Evolutionary conservation across 208 protist genomes (phyloP).

Genomic region (Herpetomonas muscarum): DNA sequence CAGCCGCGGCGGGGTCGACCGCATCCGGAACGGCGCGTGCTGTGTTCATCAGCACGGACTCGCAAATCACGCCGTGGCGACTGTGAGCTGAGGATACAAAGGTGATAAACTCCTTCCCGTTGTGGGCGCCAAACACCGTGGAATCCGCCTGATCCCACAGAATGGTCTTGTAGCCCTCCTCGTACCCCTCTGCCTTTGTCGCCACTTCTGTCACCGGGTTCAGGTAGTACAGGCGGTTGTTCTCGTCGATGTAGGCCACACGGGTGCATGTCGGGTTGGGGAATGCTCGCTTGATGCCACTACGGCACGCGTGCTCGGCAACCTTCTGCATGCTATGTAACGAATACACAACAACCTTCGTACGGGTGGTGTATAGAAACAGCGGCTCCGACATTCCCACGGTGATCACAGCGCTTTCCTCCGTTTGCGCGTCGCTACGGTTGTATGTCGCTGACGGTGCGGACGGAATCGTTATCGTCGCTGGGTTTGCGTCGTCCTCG

Average conservation of each 20-base stretch:
- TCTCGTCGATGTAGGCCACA: constrained; percentile 87
- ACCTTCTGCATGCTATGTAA: constrained; percentile 87
- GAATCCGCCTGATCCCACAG: constrained; percentile 92
- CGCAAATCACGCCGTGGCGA: constrained; percentile 83
- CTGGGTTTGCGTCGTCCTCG: constrained; percentile 14
- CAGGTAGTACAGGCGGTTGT: constrained; percentile 77
- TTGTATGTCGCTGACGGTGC: background rate
- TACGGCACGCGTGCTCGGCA: constrained; percentile 63
- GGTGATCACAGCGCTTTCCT: constrained; percentile 61
- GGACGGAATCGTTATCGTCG: background rate
- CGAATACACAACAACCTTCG: constrained; percentile 77
- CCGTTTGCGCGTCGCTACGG: constrained; percentile 10
- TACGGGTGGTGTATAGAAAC: constrained; percentile 88
- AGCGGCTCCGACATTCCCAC: constrained; percentile 89
- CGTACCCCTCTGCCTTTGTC: constrained; percentile 68
- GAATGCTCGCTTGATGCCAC: constrained; percentile 70
- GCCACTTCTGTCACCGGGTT: constrained; percentile 90
- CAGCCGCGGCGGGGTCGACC: background rate
- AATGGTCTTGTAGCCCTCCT: constrained; percentile 53
- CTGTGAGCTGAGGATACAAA: constrained; percentile 89
- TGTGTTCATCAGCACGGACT: constrained; percentile 56
- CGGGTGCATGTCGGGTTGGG: constrained; percentile 90
- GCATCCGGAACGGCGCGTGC: background rate
- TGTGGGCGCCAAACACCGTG: constrained; percentile 82
- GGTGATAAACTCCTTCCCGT: constrained; percentile 70